Evolutionary conservation across 805 yeast species (phyloP).

Genomic region (Nakazawaea ishiwadae): DNA sequence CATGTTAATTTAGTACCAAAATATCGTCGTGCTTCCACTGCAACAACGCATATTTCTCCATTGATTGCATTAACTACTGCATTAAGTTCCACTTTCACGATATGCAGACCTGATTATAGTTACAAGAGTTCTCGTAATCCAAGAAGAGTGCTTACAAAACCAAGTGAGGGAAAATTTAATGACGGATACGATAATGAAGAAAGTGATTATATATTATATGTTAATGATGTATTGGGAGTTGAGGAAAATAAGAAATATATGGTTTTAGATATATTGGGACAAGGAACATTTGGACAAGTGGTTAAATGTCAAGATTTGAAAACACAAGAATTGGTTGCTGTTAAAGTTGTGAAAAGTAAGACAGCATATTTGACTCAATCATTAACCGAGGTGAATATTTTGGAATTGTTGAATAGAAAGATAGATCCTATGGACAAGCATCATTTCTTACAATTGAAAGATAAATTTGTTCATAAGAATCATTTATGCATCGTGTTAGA

Average conservation of each 20-base stretch:
- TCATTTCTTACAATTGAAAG: conserved; percentile 73
- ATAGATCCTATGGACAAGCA: conserved; percentile 68
- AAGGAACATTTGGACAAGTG: conserved; percentile 98
- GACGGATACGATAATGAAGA: conserved; percentile 86
- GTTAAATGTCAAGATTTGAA: conserved; percentile 78
- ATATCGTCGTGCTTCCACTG: conserved; percentile 64
- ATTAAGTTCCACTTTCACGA: conserved; percentile 71
- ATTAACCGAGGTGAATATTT: conserved; percentile 79
- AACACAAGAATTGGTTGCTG: conserved; percentile 87
- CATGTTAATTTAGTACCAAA: conserved; percentile 56
- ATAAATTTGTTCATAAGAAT: conserved; percentile 86
- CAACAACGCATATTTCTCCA: conserved; percentile 69
- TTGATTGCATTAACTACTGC: conserved; percentile 73
- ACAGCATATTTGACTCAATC: conserved; percentile 91
- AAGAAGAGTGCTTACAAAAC: conserved; percentile 86
- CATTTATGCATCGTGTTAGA: conserved; percentile 94
- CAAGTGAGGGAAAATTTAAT: conserved; percentile 75
- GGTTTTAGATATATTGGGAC: conserved; percentile 87
- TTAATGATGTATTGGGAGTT: conserved; percentile 86
- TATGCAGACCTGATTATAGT: conserved; percentile 81
- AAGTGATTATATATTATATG: conserved; percentile 87
- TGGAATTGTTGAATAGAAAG: conserved; percentile 74
- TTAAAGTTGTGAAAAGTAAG: conserved; percentile 88
- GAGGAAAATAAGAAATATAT: conserved; percentile 83
- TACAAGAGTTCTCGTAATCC: conserved; percentile 87